These are phyloP conservation scores for Ceratocystis diversiconidia DNA, from an alignment of 2,329 filamentous ascomycete genomes.

Conservation along the genomic window DNA sequence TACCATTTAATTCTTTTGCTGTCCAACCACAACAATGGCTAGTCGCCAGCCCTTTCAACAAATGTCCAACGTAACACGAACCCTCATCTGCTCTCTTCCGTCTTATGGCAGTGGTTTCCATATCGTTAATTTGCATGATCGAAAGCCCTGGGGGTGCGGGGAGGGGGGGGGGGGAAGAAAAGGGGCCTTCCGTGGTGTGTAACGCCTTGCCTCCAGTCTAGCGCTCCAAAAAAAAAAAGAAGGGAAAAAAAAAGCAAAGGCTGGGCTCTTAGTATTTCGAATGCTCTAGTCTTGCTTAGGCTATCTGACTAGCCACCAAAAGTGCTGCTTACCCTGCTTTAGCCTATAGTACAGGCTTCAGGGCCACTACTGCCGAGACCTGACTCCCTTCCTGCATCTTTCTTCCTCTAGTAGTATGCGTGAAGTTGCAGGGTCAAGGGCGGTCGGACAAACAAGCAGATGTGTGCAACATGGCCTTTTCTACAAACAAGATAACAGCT, in stretches of 20 bases:
- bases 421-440: background rate
- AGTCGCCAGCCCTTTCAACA: background rate
- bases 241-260: no score
- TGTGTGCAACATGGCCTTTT: conserved; percentile 1
- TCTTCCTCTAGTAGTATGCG: background rate
- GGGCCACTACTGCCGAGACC: background rate
- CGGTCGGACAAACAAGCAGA: background rate
- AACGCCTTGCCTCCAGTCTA: no score
- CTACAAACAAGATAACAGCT: background rate
- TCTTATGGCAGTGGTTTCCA: background rate
- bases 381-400: background rate
- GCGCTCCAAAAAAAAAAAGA: no score
- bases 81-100: background rate
- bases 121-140: background rate
- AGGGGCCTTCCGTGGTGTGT: no score
- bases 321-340: background rate
- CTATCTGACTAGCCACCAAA: background rate
- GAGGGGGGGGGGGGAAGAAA: no score
- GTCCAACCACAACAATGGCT: background rate
- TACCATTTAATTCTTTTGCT: background rate
- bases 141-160: no score
- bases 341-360: background rate
- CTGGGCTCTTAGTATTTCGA: no score
- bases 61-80: background rate
- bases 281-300: background rate